Evolutionary conservation across 2,329 filamentous ascomycete genomes (phyloP).

Genomic region (Colletotrichum sp.): DNA sequence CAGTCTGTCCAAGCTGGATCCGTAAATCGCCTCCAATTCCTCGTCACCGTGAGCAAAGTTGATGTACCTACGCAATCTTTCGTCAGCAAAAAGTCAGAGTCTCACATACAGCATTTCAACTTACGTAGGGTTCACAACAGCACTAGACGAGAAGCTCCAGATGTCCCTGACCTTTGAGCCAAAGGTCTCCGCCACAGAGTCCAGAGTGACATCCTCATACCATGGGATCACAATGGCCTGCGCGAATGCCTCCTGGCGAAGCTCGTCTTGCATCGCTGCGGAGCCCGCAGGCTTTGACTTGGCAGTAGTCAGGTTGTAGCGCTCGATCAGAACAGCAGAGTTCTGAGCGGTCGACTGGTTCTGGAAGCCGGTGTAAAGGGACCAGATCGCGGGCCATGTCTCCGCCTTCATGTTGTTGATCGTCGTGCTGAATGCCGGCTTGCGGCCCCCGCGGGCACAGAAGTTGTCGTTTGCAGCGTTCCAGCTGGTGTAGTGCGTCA

Average conservation of each 20-base stretch:
- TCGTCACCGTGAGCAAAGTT: conserved; percentile 39
- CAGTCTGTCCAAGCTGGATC: conserved; percentile 28
- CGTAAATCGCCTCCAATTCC: conserved; percentile 26
- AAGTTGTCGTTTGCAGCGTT: conserved; percentile 41
- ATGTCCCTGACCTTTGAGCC: conserved; percentile 32
- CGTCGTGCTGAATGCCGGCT: conserved; percentile 39
- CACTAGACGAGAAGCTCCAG: conserved; percentile 25
- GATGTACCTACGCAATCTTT: conserved; percentile 24
- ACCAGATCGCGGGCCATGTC: conserved; percentile 43
- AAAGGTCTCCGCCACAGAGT: conserved; percentile 36
- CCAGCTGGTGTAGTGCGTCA: conserved; percentile 40
- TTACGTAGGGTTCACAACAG: conserved; percentile 24
- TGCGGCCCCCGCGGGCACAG: conserved; percentile 40
- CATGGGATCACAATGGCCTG: conserved; percentile 42
- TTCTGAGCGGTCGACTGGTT: conserved; percentile 32
- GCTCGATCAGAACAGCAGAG: conserved; percentile 36
- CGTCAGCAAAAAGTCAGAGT: accelerated
- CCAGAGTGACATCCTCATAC: conserved; percentile 39
- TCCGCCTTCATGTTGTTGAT: conserved; percentile 36
- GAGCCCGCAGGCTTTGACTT: conserved; percentile 21
- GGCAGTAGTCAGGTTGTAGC: conserved; percentile 39
- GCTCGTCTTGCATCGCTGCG: conserved; percentile 33
- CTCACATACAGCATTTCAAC: accelerated
- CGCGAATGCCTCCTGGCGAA: conserved; percentile 32
- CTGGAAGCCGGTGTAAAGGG: conserved; percentile 39